These are phyloP conservation scores for Zygoascus hellenicus DNA, from an alignment of 1,139 yeast species.

Conservation along the genomic window DNA sequence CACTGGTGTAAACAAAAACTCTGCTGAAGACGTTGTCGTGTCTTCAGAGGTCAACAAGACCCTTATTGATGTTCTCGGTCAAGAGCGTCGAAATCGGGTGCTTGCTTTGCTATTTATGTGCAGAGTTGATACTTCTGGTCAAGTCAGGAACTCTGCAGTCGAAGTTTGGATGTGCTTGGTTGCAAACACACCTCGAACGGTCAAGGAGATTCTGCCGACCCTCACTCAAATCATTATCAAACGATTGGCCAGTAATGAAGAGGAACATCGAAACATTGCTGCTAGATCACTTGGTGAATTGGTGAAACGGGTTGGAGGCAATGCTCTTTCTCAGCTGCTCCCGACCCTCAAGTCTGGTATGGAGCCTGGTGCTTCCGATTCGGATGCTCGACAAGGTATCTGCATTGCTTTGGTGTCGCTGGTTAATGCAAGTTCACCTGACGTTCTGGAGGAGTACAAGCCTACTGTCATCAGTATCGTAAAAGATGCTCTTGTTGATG, in stretches of 20 bases:
- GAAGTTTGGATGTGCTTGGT: constrained; percentile 98
- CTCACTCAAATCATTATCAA: constrained; percentile 75
- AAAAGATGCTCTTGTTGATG: constrained; percentile 72
- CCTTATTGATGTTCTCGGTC: constrained; percentile 75
- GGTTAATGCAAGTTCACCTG: constrained; percentile 64
- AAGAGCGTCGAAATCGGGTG: constrained; percentile 81
- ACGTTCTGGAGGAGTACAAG: constrained; percentile 61
- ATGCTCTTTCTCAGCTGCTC: constrained; percentile 74
- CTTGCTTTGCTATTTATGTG: constrained; percentile 82
- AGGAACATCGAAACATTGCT: constrained; percentile 76
- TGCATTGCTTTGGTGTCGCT: constrained; percentile 90
- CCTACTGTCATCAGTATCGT: constrained; percentile 66
- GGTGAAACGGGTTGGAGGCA: constrained; percentile 91
- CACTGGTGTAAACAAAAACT: constrained; percentile 72
- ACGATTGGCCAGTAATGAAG: constrained; percentile 75
- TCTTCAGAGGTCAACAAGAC: constrained; percentile 25
- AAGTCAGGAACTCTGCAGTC: constrained; percentile 85
- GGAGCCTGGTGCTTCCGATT: constrained; percentile 12
- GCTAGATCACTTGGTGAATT: constrained; percentile 93
- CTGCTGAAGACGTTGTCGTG: constrained; percentile 19
- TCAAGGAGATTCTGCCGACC: constrained; percentile 84
- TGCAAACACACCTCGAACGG: constrained; percentile 93
- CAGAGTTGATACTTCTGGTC: constrained; percentile 84
- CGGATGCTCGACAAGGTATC: constrained; percentile 87
- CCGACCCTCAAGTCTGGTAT: constrained; percentile 77